Conservation (phyloP, 2,329 filamentous ascomycete genomes). For the Fusarium sambucinum region DNA sequence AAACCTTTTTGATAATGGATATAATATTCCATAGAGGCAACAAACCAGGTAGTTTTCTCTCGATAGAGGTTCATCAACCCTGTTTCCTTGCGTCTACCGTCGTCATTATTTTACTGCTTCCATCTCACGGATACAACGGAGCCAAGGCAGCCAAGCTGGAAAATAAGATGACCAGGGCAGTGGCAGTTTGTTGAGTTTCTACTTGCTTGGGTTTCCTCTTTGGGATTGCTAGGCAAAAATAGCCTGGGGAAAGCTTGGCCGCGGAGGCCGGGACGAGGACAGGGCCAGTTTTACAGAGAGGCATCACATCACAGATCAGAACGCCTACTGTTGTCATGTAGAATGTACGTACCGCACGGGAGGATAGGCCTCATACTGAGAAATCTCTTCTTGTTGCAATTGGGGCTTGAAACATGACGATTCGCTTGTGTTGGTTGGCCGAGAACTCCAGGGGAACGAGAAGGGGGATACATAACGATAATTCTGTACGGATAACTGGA, state of each 20-base stretch:
- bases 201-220: conserved; percentile 28
- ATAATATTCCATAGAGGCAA: background rate
- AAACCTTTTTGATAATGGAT: conserved; percentile 3
- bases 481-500: conserved; percentile 15
- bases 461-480: conserved; percentile 17
- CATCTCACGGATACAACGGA: conserved; percentile 20
- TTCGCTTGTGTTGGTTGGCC: conserved; percentile 21
- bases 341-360: conserved; percentile 7
- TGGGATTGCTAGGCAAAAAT: conserved; percentile 29
- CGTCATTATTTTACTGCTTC: conserved; percentile 17
- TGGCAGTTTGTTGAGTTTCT: conserved; percentile 42
- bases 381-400: conserved; percentile 10
- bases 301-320: background rate
- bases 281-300: background rate
- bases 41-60: background rate
- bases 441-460: conserved; percentile 31
- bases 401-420: conserved; percentile 37
- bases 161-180: conserved; percentile 20
- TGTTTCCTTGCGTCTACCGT: conserved; percentile 17
- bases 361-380: conserved; percentile 10
- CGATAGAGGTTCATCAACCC: conserved; percentile 1
- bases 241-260: conserved; percentile 36
- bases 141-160: conserved; percentile 16
- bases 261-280: conserved; percentile 18
- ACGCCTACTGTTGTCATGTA: background rate